These are phyloP conservation scores for Spergularia bocconei DNA, from an alignment of 148 eudicot genomes.

Conservation along the genomic window DNA sequence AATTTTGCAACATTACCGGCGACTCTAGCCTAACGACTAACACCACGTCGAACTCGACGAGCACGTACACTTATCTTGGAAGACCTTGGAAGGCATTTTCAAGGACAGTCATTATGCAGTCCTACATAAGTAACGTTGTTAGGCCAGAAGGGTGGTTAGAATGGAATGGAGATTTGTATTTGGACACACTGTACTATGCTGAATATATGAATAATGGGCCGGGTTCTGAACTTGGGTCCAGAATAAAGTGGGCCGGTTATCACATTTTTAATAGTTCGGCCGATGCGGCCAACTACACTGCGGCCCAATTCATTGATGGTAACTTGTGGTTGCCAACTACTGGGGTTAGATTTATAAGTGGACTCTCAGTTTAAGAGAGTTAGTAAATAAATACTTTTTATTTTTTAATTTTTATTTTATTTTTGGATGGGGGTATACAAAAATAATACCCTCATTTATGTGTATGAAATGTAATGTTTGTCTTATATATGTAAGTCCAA, in stretches of 20 bases:
- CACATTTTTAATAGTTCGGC: slow-evolving; percentile 48
- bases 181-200: slow-evolving; percentile 64
- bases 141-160: slow-evolving; percentile 83
- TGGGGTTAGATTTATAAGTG: slow-evolving; percentile 30
- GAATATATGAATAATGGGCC: slow-evolving; percentile 78
- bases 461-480: background rate
- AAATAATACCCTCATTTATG: background rate
- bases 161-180: slow-evolving; percentile 59
- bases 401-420: background rate
- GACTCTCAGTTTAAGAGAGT: slow-evolving; percentile 19
- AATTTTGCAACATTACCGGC: slow-evolving; percentile 58
- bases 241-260: slow-evolving; percentile 77
- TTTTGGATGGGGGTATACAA: slow-evolving; percentile 9
- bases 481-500: background rate
- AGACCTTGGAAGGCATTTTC: slow-evolving; percentile 83
- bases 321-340: slow-evolving; percentile 80
- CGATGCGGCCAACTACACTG: slow-evolving; percentile 56
- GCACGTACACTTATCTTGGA: slow-evolving; percentile 62
- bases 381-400: slow-evolving; percentile 10
- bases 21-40: slow-evolving; percentile 40
- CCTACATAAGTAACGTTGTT: slow-evolving; percentile 48
- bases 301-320: slow-evolving; percentile 65
- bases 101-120: slow-evolving; percentile 67
- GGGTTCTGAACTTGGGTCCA: slow-evolving; percentile 44
- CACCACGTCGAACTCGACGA: slow-evolving; percentile 12